Evolutionary conservation across 2,329 filamentous ascomycete species (phyloP), one percentile per base, ranked within the genome.

Genomic region (Cladophialophora immunda): DNA sequence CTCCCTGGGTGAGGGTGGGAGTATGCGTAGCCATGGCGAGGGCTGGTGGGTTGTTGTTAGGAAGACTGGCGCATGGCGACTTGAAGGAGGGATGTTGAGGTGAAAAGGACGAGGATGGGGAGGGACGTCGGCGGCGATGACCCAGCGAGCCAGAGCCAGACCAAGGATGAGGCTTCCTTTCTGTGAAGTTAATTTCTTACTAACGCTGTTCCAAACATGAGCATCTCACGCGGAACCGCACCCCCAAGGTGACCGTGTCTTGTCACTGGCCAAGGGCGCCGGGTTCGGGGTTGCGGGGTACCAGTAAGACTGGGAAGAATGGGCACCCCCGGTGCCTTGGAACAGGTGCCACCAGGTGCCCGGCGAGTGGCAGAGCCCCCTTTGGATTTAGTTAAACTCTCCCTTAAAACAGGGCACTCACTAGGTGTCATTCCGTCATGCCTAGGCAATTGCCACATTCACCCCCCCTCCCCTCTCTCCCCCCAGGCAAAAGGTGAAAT

Each of bases 11-110:
- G 32, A 22, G 29, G 22, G 58, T 30, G 32, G 53, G 34, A 8
- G 27, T 61, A 47, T 62, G 50, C 19, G 62, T 58, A 4, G 67
- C 29, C 63, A 70, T 69, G 55, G 41, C 60, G 4, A 27, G 8
- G 22, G n/a, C n/a, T 22, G 60, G 30, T 11, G 22, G 25, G 58
- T 60, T 27, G 45, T 50, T 13, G 45, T 50, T 25, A 50, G 19
- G 22, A 1, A 50, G 19, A 25, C 22, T 50, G 45, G 45, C 45
- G 45, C 45, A 50, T 50, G 11, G 22, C 54, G 54, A 57, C 54
- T 57, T n/a, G 32, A 15, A 25, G 13, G 19, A 25, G 22, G 45
- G 22, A 27, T 50, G 45, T 25, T 50, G 19, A 50, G 45, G 45
- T 27, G 45, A 6, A 41, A 41, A 41, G 45, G 22, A 50, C 27